A percentile compares a stretch with the other conserved stretches of the same genome.
These are phyloP conservation scores for Epichloe coenophiala DNA, from an alignment of 2,329 filamentous ascomycete species.

Conservation along the genomic window DNA sequence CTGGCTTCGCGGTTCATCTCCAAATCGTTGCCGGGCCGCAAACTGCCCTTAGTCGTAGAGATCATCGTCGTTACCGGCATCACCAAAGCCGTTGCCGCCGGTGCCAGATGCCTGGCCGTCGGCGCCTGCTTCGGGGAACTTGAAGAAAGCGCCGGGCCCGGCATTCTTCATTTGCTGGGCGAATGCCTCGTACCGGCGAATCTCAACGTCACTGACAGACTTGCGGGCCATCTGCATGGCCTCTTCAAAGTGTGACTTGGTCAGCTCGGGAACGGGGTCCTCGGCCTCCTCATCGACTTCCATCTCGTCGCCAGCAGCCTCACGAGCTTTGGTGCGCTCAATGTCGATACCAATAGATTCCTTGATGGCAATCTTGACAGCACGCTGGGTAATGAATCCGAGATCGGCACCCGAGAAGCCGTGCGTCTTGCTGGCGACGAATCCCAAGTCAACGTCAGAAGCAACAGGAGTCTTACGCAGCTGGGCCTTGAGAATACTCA, in stretches of 20 bases:
- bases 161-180: slow-evolving; percentile 99
- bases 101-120: slow-evolving; percentile 50
- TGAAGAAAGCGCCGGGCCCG: slow-evolving; percentile 92
- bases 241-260: slow-evolving; percentile 95
- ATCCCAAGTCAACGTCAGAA: slow-evolving; percentile 72
- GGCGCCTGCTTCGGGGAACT: slow-evolving; percentile 66
- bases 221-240: slow-evolving; percentile 90
- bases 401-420: slow-evolving; percentile 99
- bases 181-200: slow-evolving; percentile 95
- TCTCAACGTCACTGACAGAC: slow-evolving; percentile 93
- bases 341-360: slow-evolving; percentile 84
- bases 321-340: slow-evolving; percentile 76
- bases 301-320: slow-evolving; percentile 76
- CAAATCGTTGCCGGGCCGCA: slow-evolving; percentile 6
- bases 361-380: slow-evolving; percentile 99
- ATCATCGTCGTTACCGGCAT: slow-evolving; percentile 87
- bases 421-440: slow-evolving; percentile 93
- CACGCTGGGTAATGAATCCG: slow-evolving; percentile 96
- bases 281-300: slow-evolving; percentile 55
- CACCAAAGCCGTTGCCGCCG: slow-evolving; percentile 56
- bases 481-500: slow-evolving; percentile 84
- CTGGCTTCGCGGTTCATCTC: slow-evolving; percentile 7
- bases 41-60: slow-evolving; percentile 76
- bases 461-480: slow-evolving; percentile 96
- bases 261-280: slow-evolving; percentile 91